These are phyloP conservation scores for Hypomontagnella monticulosa DNA, from an alignment of 495 filamentous ascomycete species.

Conservation along the genomic window DNA sequence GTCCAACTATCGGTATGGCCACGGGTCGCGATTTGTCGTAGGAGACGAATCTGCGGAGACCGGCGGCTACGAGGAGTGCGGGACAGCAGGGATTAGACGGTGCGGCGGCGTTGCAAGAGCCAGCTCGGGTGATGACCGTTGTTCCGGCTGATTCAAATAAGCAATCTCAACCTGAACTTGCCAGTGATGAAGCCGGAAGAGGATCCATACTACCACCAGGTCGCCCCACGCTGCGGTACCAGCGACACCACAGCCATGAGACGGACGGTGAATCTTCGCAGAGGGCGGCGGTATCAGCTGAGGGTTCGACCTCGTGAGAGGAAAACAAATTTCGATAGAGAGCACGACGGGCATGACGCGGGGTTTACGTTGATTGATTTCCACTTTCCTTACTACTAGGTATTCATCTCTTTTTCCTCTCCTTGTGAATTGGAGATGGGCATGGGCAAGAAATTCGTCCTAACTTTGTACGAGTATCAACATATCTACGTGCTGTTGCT, in stretches of 20 bases:
- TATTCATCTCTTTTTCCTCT: not conserved
- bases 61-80: not conserved
- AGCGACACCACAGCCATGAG: slow-evolving; percentile 4
- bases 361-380: slow-evolving; percentile 1
- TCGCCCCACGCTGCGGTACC: slow-evolving; percentile 9
- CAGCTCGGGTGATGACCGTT: not conserved
- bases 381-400: not conserved
- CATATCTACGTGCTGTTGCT: not conserved
- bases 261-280: slow-evolving; percentile 20
- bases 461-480: slow-evolving; percentile 9
- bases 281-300: not conserved
- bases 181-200: not conserved
- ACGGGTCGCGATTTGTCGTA: slow-evolving; percentile 43
- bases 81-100: not conserved
- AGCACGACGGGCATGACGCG: slow-evolving; percentile 10
- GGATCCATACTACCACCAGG: not conserved
- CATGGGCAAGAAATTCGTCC: not conserved
- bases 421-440: not conserved
- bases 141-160: not conserved
- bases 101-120: not conserved
- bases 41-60: slow-evolving; percentile 20
- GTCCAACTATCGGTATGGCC: slow-evolving; percentile 45
- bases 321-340: not conserved
- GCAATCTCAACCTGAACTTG: not conserved
- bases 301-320: not conserved